These are phyloP conservation scores for Podospora conica DNA, from an alignment of 495 filamentous ascomycete genomes.

Conservation along the genomic window DNA sequence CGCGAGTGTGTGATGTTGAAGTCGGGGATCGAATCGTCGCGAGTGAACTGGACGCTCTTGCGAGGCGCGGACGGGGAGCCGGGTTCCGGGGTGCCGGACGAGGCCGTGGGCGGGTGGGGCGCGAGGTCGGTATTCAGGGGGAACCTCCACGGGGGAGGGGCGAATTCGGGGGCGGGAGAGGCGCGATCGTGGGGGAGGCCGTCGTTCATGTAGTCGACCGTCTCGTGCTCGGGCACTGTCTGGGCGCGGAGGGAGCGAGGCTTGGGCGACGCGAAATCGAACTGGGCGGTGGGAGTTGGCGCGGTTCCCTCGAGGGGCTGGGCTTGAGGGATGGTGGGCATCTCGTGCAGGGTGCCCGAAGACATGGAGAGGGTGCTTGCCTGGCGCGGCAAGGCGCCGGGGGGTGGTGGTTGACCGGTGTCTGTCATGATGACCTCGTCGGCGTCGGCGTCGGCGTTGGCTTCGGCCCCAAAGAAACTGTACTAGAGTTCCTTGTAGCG, in stretches of 20 bases:
- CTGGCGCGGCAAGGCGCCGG: conserved; percentile 13
- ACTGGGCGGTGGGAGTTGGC: conserved; percentile 25
- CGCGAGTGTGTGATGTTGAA: conserved; percentile 43
- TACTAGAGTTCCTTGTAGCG: conserved; percentile 13
- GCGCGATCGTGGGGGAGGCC: conserved; percentile 30
- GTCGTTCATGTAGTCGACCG: conserved; percentile 42
- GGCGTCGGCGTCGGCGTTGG: conserved; percentile 40
- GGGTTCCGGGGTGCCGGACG: conserved; percentile 15
- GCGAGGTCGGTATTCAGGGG: conserved; percentile 10
- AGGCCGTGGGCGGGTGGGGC: not conserved
- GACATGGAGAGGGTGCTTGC: conserved; percentile 15
- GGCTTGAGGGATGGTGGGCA: conserved; percentile 28
- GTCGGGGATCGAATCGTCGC: conserved; percentile 40
- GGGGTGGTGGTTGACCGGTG: conserved; percentile 10
- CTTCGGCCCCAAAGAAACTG: conserved; percentile 25
- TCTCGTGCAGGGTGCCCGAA: conserved; percentile 23
- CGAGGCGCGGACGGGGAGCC: conserved; percentile 11
- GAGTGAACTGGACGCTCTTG: conserved; percentile 60
- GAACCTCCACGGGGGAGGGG: not conserved
- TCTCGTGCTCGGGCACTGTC: conserved; percentile 18
- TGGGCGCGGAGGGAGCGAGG: conserved; percentile 12
- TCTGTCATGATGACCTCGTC: conserved; percentile 43
- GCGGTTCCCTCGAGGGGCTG: conserved; percentile 12
- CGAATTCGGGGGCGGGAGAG: conserved; percentile 18
- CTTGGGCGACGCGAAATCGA: conserved; percentile 27